Conservation (phyloP, 768 basidiomycete species). For the Baorangia bicolor region DNA sequence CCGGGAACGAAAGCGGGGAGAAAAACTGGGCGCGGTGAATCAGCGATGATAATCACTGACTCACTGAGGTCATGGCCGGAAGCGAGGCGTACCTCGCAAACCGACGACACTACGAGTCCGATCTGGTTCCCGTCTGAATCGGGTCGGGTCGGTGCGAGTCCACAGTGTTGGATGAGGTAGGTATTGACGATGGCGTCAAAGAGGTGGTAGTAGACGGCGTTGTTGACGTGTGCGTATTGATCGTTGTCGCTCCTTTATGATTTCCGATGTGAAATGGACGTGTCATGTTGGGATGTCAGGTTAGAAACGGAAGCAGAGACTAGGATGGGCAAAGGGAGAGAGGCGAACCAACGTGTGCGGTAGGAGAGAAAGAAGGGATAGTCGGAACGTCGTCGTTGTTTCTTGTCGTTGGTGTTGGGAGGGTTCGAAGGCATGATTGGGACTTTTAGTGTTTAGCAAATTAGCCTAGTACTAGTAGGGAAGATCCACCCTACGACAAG, state of each 20-base stretch:
- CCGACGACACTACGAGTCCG: slow-evolving; percentile 77
- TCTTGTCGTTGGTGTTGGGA: slow-evolving; percentile 24
- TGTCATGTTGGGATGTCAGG: neutral
- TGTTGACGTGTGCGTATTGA: slow-evolving; percentile 82
- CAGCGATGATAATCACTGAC: neutral
- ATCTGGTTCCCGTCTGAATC: slow-evolving; percentile 40
- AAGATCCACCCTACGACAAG: too few relatives aligned
- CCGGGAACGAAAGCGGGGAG: slow-evolving; percentile 69
- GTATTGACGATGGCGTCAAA: slow-evolving; percentile 83
- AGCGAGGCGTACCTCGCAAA: slow-evolving; percentile 51
- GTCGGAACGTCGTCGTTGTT: slow-evolving; percentile 45
- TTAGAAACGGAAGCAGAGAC: slow-evolving; percentile 8
- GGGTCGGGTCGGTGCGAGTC: slow-evolving; percentile 49
- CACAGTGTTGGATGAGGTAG: slow-evolving; percentile 69
- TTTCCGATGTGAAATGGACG: neutral
- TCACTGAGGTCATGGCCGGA: neutral
- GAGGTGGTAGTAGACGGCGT: slow-evolving; percentile 76
- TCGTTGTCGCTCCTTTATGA: slow-evolving; percentile 79
- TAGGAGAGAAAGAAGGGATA: slow-evolving; percentile 63
- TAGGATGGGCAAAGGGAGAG: neutral
- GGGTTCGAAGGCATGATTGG: neutral
- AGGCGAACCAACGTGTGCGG: slow-evolving; percentile 63
- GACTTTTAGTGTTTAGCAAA: too few relatives aligned
- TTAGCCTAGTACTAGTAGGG: too few relatives aligned
- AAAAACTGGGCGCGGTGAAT: slow-evolving; percentile 52